Base-by-base conservation (phyloP, 768 basidiomycete species). In the Suillus lakei region DNA sequence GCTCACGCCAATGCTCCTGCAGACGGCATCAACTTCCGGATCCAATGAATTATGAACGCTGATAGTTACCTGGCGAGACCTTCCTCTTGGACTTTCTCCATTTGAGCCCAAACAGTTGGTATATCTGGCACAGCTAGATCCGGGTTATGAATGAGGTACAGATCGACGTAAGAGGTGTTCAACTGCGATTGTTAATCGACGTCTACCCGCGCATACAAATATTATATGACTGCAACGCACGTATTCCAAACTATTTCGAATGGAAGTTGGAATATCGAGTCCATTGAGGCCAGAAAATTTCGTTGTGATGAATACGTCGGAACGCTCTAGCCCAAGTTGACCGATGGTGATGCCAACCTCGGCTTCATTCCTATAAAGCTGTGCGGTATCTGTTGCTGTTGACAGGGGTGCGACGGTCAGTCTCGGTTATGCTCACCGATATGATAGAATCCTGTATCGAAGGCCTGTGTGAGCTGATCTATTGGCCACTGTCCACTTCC, bases 1-100 rank as follows among this genome's bases (percentile, higher is more conserved):
- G 78, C 86, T 88, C 44, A 91, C 88, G 28, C 90, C 90, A 63
- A 91, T 90, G 74, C 85, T 89, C 85, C 88, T 89, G 68, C 10
- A 68, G 23, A 44, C 39, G 15, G 16, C 34, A 36, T 53, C 39
- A 51, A 30, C 16, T 59, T 34, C 18, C 26, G 12, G 23, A 21
- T 28, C 12, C 56, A 21, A 41, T 18, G 3, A 39, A 63, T 55
- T 5, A 13, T 21, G 18, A 39, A 15, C 21, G 9, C 8, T 26
- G 53, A 9, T 23, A 67, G 78, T 43, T 61, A 87, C 89, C 86
- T 90, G 59, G 83, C 84, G 1, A 88, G 76, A 1, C 89, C 89
- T 23, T 83, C 77, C 26, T 79, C 75, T 68, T 86, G 82, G 62
- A 90, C 67, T 18, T 81, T 80, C 70, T 91, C 90, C 81, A 92